These are phyloP conservation scores for Camellia sinensis DNA, from an alignment of 148 eudicot genomes.

Conservation along the genomic window DNA sequence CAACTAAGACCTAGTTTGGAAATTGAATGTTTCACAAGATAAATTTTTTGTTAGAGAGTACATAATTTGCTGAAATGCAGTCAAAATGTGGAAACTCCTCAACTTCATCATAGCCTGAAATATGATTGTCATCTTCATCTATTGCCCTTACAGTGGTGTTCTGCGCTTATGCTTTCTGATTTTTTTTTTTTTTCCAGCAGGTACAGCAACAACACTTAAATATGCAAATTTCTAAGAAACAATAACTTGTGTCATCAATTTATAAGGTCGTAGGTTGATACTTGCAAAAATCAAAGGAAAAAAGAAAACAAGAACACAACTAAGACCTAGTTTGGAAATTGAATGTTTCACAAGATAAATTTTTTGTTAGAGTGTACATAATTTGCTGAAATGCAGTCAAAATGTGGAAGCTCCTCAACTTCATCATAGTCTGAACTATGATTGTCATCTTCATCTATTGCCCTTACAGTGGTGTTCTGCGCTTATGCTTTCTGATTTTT, in stretches of 20 bases:
- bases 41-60: not conserved
- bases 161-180: too few species aligned
- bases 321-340: not conserved
- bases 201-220: too few species aligned
- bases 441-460: too few species aligned
- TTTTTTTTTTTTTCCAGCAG: too few species aligned
- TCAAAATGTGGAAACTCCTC: not conserved
- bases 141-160: too few species aligned
- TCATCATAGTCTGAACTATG: too few species aligned
- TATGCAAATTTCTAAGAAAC: not conserved
- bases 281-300: not conserved
- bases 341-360: not conserved
- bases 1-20: not conserved
- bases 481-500: too few species aligned
- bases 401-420: not conserved
- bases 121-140: too few species aligned
- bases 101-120: too few species aligned
- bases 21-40: not conserved
- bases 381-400: not conserved
- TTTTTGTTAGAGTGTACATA: not conserved
- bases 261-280: not conserved
- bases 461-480: too few species aligned
- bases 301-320: not conserved
- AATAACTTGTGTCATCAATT: not conserved
- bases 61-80: not conserved